Base-by-base conservation (phyloP, 179 eudicot genomes). In the Beta macrorhiza region DNA sequence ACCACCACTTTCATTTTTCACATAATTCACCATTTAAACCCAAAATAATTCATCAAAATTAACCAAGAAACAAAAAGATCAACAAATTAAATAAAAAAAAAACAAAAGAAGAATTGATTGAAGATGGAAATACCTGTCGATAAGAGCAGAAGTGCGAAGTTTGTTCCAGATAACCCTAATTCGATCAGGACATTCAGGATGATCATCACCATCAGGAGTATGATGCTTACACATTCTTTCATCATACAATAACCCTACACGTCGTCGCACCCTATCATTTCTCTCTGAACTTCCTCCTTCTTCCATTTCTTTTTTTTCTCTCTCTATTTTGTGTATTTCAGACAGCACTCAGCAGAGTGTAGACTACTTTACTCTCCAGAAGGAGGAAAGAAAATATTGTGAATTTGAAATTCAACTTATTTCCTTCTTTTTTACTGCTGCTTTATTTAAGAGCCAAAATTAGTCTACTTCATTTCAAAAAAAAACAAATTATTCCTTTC, bases 171-270 rank as follows among this genome's bases (percentile, higher is more conserved):
- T 94, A 83, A 88, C 92, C 72, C 86, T 89, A 83, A 93, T 89
- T 14, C 98, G 93, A 90, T 91, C 82, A 55, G 99, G 99, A 69
- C 86, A 89, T 79, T 97, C 99, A 58, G 98, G 98, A 65, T 97
- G 99, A 78, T 83, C 74, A 8, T 87, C 91, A 58, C 81, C 91
- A 64, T 84, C 82, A 29, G 91, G 90, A 29, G 90, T 83, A 57
- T 67, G 72, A 80, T 97, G 99, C 61, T 87, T 84, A 71, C 97
- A 90, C 99, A 97, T 97, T 63, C 90, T 72, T 53, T 93, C 98
- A 80, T 97, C 98, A 80, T 88, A 93, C 1, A 93, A 81, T 82
- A 97, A 78, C 61, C 97, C 99, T 29, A 97, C 99, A 13, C 93
- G 90, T 19, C 89, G 90, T 17, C 44, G 73, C 67, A 75, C 79